Evolutionary conservation across 2,329 filamentous ascomycete species (phyloP).

Genomic region (Aspergillus sp.): DNA sequence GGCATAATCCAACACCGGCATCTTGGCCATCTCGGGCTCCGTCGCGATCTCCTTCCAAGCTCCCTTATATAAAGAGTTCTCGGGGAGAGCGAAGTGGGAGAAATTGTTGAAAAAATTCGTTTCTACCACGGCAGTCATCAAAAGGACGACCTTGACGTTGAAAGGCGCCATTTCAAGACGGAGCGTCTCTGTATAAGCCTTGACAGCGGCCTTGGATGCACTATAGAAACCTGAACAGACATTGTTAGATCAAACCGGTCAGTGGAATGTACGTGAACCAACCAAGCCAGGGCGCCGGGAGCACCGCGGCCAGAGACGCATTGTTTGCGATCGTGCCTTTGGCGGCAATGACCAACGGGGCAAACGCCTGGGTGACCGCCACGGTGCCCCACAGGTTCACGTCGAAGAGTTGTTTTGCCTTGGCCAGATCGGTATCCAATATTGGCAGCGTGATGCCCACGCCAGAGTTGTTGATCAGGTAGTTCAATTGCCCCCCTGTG

Average conservation of each 20-base stretch:
- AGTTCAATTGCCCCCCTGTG: slow-evolving; percentile 36
- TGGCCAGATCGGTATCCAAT: slow-evolving; percentile 34
- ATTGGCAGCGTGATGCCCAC: slow-evolving; percentile 31
- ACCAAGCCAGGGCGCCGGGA: slow-evolving; percentile 9
- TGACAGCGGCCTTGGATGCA: slow-evolving; percentile 24
- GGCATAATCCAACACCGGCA: slow-evolving; percentile 14
- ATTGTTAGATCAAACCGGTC: not conserved
- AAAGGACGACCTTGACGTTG: slow-evolving; percentile 19
- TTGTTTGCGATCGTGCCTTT: slow-evolving; percentile 26
- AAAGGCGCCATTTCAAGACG: slow-evolving; percentile 24
- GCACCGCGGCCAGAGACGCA: slow-evolving; percentile 20
- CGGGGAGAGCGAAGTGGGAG: slow-evolving; percentile 12
- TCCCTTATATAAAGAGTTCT: slow-evolving; percentile 17
- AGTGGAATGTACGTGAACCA: not conserved
- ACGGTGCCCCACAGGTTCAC: slow-evolving; percentile 43
- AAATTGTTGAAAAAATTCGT: slow-evolving; percentile 16
- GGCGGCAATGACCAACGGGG: slow-evolving; percentile 22
- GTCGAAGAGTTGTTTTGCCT: slow-evolving; percentile 39
- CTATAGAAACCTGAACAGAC: slow-evolving; percentile 11
- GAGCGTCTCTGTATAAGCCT: slow-evolving; percentile 18
- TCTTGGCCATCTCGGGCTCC: not conserved
- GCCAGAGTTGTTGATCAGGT: slow-evolving; percentile 47
- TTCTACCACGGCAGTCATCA: slow-evolving; percentile 17
- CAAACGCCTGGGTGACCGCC: slow-evolving; percentile 37
- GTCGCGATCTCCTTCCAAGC: slow-evolving; percentile 9